Evolutionary conservation across 2,329 filamentous ascomycete genomes (phyloP).

Genomic region (Aspergillus viridinutans): DNA sequence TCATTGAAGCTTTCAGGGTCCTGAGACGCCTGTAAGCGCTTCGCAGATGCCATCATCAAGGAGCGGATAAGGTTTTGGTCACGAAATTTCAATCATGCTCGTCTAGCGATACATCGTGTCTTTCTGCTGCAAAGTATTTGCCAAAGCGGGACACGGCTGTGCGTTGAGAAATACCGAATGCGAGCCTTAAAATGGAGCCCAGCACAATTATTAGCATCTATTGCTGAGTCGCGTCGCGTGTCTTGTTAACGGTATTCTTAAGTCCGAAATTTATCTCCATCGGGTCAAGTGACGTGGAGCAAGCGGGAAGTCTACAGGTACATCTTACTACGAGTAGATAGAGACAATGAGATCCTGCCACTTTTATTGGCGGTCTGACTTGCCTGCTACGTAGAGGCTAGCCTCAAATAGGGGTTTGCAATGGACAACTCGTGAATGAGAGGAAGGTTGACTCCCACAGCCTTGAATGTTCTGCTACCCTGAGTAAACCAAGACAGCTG

Average conservation of each 20-base stretch:
- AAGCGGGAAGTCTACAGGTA: not conserved
- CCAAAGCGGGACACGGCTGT: not conserved
- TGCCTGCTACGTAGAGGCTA: not conserved
- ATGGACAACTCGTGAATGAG: not conserved
- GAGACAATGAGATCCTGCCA: not conserved
- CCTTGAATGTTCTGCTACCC: not conserved
- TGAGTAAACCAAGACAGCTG: not conserved
- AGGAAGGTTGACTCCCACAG: not conserved
- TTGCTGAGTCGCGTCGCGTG: slow-evolving; percentile 13
- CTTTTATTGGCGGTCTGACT: not conserved
- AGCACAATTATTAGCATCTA: not conserved
- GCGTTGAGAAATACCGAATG: not conserved
- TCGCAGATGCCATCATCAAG: slow-evolving; percentile 39
- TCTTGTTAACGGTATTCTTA: not conserved
- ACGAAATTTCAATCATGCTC: not conserved
- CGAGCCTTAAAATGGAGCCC: not conserved
- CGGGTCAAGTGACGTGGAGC: not conserved
- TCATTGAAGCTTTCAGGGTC: slow-evolving; percentile 30
- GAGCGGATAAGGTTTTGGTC: not conserved
- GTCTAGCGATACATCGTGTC: not conserved
- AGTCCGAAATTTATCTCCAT: not conserved
- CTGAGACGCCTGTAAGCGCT: slow-evolving; percentile 33
- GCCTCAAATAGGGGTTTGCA: not conserved
- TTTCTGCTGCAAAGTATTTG: not conserved
- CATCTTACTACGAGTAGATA: too few relatives aligned